phyloP scores from a whole-genome alignment of 2,329 filamentous ascomycete species.

The Verticillium longisporum region DNA sequence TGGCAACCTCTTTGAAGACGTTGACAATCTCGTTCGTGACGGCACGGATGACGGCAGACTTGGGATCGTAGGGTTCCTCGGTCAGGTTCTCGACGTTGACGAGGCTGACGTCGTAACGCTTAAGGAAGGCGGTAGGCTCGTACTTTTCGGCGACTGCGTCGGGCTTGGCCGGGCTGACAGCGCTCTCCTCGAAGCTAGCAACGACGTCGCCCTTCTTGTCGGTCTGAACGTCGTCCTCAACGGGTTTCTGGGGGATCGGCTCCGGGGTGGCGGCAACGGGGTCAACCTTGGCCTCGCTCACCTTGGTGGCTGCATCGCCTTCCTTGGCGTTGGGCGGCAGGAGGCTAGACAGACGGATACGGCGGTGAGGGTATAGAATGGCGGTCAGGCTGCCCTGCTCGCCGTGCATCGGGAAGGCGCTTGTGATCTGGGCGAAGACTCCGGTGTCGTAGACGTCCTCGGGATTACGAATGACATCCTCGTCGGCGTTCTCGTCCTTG shows the following conservation, averaged over 20 bases:
- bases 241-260: constrained; percentile 48
- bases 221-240: constrained; percentile 42
- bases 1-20: constrained; percentile 95
- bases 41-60: constrained; percentile 81
- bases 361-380: constrained; percentile 90
- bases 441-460: constrained; percentile 94
- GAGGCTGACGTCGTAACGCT: constrained; percentile 85
- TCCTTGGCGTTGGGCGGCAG: constrained; percentile 58
- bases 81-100: constrained; percentile 91
- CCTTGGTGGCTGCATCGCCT: constrained; percentile 28
- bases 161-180: constrained; percentile 52
- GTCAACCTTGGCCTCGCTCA: constrained; percentile 42
- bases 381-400: constrained; percentile 83
- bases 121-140: constrained; percentile 85
- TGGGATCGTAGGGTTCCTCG: constrained; percentile 85
- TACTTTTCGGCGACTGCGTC: constrained; percentile 52
- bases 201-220: constrained; percentile 91
- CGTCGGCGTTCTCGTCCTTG: constrained; percentile 91
- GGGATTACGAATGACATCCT: constrained; percentile 83
- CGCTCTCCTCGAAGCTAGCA: constrained; percentile 87
- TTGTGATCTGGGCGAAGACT: constrained; percentile 96
- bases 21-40: constrained; percentile 98
- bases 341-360: constrained; percentile 83
- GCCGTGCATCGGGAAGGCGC: constrained; percentile 83
- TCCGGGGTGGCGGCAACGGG: constrained; percentile 37